phyloP scores from a whole-genome alignment of 495 filamentous ascomycete genomes.

The Neurospora intermedia region DNA sequence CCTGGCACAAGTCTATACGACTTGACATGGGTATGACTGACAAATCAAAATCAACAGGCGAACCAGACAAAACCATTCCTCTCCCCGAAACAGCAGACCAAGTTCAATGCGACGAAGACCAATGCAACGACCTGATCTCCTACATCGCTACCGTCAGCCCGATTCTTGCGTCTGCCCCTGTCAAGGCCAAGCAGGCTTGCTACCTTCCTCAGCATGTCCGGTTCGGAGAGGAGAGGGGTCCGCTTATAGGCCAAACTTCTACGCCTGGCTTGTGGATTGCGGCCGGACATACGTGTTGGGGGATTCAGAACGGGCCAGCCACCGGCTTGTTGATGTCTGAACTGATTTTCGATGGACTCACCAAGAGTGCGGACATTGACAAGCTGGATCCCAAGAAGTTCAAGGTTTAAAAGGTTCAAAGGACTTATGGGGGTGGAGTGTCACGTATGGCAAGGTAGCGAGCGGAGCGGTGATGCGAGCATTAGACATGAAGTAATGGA shows the following conservation, averaged over 20 bases:
- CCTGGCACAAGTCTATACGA: background rate
- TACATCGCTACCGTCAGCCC: conserved; percentile 71
- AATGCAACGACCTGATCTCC: conserved; percentile 82
- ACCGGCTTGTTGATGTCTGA: conserved; percentile 86
- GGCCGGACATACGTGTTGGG: conserved; percentile 93
- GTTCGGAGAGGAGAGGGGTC: conserved; percentile 48
- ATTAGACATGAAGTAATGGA: background rate
- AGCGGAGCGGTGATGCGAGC: background rate
- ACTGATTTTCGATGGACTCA: conserved; percentile 69
- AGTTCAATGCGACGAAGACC: conserved; percentile 62
- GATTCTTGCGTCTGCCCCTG: conserved; percentile 61
- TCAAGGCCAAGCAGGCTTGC: conserved; percentile 81
- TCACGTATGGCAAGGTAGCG: background rate
- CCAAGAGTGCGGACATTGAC: conserved; percentile 62
- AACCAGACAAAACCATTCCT: conserved; percentile 67
- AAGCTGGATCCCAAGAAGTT: conserved; percentile 56
- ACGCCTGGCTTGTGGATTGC: conserved; percentile 74
- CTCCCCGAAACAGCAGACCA: conserved; percentile 67
- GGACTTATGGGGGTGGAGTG: background rate
- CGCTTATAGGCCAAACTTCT: conserved; percentile 66
- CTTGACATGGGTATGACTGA: background rate
- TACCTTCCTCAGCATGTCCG: conserved; percentile 71
- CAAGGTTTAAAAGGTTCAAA: conserved; percentile 25
- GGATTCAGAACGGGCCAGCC: conserved; percentile 89
- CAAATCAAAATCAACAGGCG: conserved; percentile 35